Evolutionary conservation across 495 filamentous ascomycete species (phyloP), one percentile per base, ranked within the genome.

Genomic region (Thermothielavioides terrestris): DNA sequence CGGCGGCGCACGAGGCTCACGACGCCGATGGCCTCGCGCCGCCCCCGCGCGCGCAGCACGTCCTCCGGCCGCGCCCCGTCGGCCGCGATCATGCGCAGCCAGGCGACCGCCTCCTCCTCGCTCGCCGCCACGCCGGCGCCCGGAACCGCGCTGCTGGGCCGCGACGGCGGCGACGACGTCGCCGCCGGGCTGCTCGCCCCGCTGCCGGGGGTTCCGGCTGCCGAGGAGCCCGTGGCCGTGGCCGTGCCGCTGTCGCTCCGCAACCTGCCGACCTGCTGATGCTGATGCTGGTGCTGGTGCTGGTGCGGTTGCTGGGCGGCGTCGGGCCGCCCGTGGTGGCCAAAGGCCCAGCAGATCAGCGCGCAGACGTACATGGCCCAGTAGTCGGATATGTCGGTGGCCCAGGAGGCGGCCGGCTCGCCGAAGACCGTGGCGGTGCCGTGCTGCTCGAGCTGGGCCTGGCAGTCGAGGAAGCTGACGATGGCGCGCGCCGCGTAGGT

Each of bases 41-140:
- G 60, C 8, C 57, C 59, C 12, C 62, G 58, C 22, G 58, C 44
- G 36, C 58, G 48, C 32, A 60, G 47, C 21, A 59, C 58, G 14
- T 64, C 57, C 32, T 68, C 65, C 6, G 55, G 46, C 34, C 49
- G 46, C 43, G 64, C 38, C 59, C 86, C 59, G 83, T 45, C 40
- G 7, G 21, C 50, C 8, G 91, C 75, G 81, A 92, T 75, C 75
- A 79, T 55, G 81, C 81, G 34, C 72, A 82, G 46, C 71, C 75
- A 56, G 66, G 73, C 62, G 67, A 80, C 1, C 66, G 70, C 38
- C 66, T 77, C 42, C 62, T 75, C 17, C 61, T 69, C 53, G 60
- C 68, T 1, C 63, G 69, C 20, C 61, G 75, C n/a, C 20, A 34
- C 49, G 6, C n/a, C 2, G 7, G n/a, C 27, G 22, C n/a, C n/a